phyloP scores from a whole-genome alignment of 2,329 filamentous ascomycete species.

The Iodosphaeria phyllophila region DNA sequence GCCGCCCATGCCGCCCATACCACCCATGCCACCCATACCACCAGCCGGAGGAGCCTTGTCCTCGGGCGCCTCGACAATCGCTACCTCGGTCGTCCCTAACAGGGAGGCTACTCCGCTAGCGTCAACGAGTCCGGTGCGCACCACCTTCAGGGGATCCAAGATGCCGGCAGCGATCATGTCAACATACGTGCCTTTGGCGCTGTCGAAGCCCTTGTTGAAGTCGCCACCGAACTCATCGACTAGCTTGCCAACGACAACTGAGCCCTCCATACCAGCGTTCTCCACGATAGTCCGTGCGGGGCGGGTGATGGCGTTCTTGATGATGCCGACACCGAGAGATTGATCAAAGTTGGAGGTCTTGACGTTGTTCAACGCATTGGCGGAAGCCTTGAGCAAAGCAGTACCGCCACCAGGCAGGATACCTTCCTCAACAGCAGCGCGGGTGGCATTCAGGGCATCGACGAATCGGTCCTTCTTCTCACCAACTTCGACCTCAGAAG shows the following conservation, averaged over 20 bases:
- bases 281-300: slow-evolving; percentile 91
- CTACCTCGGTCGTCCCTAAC: slow-evolving; percentile 93
- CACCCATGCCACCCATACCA: slow-evolving; percentile 51
- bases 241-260: slow-evolving; percentile 93
- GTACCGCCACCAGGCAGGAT: slow-evolving; percentile 98
- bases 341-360: slow-evolving; percentile 96
- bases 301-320: slow-evolving; percentile 95
- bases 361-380: slow-evolving; percentile 65
- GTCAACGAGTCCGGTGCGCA: slow-evolving; percentile 87
- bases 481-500: slow-evolving; percentile 94
- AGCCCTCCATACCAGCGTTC: slow-evolving; percentile 91
- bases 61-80: slow-evolving; percentile 88
- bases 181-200: slow-evolving; percentile 90
- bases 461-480: slow-evolving; percentile 99
- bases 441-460: slow-evolving; percentile 93
- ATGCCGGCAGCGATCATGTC: slow-evolving; percentile 98
- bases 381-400: slow-evolving; percentile 89
- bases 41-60: slow-evolving; percentile 51
- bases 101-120: slow-evolving; percentile 92
- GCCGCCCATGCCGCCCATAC: slow-evolving; percentile 25
- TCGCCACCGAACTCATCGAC: slow-evolving; percentile 79
- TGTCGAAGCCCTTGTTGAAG: slow-evolving; percentile 98
- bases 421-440: slow-evolving; percentile 95
- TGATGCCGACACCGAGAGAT: slow-evolving; percentile 91
- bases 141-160: slow-evolving; percentile 97